Evolutionary conservation across 2,329 filamentous ascomycete species (phyloP), one percentile per base, ranked within the genome.

Genomic region (Fusarium acutatum): DNA sequence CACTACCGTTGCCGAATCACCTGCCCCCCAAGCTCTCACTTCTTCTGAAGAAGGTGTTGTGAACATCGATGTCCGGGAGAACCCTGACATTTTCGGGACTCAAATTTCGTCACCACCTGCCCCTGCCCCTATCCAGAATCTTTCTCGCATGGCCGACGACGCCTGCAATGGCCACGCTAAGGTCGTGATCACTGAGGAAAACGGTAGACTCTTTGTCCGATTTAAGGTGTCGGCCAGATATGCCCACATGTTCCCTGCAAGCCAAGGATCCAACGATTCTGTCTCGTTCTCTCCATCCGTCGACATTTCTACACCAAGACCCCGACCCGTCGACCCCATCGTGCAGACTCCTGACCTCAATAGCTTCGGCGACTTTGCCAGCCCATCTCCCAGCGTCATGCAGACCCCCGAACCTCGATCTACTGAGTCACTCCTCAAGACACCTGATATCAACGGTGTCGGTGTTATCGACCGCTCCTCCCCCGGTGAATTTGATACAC

Each of bases 211-310:
- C 41, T 71, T 82, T 62, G 81, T 83, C 67, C 76, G 80, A 79
- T 83, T 83, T 82, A 83, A 83, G 81, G 47, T 83, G 59, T 79
- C 82, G 58, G 67, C 75, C 28, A 64, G 80, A 63, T 79, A 79
- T 60, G 76, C 79, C 32, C 60, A 74, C 40, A 62, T 81, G 46
- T 82, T 83, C 60, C 79, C 81, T 18, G 47, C 67, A 5, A 79
- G 64, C 59, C 78, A 81, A 57, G 79, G 76, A 7, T 69, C 72
- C 24, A 75, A 81, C n/a, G 78, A 79, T 40, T 75, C 77, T 38
- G 72, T 60, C 15, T 40, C 53, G 12, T 60, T 63, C 22, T 60
- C 60, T 26, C 57, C 60, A 2, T 59, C 60, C 11, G 17, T 44
- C 1, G 43, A 41, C 6, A 6, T 58, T 24, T 60, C 40, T 32